Evolutionary conservation across 768 basidiomycete species (phyloP).

Genomic region (Kwoniella sp.): DNA sequence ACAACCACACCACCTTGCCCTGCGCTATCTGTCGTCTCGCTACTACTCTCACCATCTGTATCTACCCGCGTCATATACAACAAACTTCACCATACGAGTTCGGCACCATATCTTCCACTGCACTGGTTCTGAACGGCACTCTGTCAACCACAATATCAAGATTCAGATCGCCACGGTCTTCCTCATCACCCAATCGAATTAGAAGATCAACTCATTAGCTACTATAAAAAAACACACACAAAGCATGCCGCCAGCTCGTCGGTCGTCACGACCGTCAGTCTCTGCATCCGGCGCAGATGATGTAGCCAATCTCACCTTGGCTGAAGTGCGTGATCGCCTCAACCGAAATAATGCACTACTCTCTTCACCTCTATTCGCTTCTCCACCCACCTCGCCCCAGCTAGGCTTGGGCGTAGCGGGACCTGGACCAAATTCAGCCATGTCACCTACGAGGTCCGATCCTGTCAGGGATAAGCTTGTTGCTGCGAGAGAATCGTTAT

Average conservation of each 20-base stretch:
- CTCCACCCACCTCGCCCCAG: slow-evolving; percentile 4
- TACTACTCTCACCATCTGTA: too few relatives aligned
- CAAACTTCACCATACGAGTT: too few relatives aligned
- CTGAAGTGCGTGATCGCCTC: slow-evolving; percentile 37
- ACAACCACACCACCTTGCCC: not conserved
- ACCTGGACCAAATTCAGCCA: slow-evolving; percentile 5
- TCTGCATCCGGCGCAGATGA: slow-evolving; percentile 28
- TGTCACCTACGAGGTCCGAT: slow-evolving; percentile 20
- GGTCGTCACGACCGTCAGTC: slow-evolving; percentile 16
- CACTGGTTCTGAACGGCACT: too few relatives aligned
- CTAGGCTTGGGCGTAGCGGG: slow-evolving; percentile 6
- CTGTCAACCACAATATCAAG: too few relatives aligned
- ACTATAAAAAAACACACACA: not conserved
- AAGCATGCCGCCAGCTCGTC: slow-evolving; percentile 15
- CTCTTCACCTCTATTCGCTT: slow-evolving; percentile 13
- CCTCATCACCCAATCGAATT: too few relatives aligned
- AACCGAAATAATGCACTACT: slow-evolving; percentile 35
- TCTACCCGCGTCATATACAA: too few relatives aligned
- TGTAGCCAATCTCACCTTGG: slow-evolving; percentile 30
- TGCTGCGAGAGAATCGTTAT: slow-evolving; percentile 21
- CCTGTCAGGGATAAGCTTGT: slow-evolving; percentile 38
- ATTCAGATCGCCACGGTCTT: too few relatives aligned
- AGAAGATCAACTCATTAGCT: not conserved
- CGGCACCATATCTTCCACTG: too few relatives aligned
- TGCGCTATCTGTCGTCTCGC: too few relatives aligned